Percentiles rank a stretch among this genome's conserved stretches.
These are phyloP conservation scores for Eruca vesicaria DNA, from an alignment of 441 rosid species.

Conservation along the genomic window DNA sequence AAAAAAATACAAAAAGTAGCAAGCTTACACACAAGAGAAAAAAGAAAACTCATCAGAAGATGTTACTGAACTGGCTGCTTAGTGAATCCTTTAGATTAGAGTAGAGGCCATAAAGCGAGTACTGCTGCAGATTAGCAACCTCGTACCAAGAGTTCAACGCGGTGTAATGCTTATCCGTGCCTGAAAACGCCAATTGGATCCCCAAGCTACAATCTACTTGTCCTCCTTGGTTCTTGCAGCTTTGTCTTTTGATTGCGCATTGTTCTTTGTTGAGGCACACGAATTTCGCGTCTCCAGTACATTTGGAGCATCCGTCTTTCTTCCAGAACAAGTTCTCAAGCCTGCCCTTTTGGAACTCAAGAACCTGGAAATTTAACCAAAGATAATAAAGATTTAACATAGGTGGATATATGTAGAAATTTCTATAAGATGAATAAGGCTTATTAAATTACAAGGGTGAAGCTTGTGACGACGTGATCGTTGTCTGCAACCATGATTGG, in stretches of 20 bases:
- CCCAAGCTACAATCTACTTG: slow-evolving; percentile 90
- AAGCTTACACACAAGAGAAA: slow-evolving; percentile 13
- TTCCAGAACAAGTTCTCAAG: slow-evolving; percentile 90
- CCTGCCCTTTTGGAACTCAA: slow-evolving; percentile 87
- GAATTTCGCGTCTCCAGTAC: slow-evolving; percentile 49
- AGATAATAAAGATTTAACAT: slow-evolving; percentile 7
- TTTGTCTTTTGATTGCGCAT: slow-evolving; percentile 68
- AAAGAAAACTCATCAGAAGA: slow-evolving; percentile 50
- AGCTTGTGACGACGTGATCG: slow-evolving; percentile 73
- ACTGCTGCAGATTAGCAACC: slow-evolving; percentile 83
- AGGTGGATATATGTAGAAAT: not conserved
- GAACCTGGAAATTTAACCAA: slow-evolving; percentile 51
- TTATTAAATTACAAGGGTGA: slow-evolving; percentile 67
- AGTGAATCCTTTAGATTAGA: slow-evolving; percentile 74
- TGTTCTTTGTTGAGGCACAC: slow-evolving; percentile 83
- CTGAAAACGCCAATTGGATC: slow-evolving; percentile 91
- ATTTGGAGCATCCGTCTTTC: slow-evolving; percentile 83
- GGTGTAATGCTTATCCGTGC: slow-evolving; percentile 87
- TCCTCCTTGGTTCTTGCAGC: slow-evolving; percentile 74
- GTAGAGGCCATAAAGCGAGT: slow-evolving; percentile 85
- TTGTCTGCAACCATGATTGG: slow-evolving; percentile 78
- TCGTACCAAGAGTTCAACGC: slow-evolving; percentile 95
- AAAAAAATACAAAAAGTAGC: not conserved
- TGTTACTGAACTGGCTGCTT: slow-evolving; percentile 56
- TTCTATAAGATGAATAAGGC: slow-evolving; percentile 6